Conservation (phyloP, 768 basidiomycete genomes). For the Calocera viscosa region DNA sequence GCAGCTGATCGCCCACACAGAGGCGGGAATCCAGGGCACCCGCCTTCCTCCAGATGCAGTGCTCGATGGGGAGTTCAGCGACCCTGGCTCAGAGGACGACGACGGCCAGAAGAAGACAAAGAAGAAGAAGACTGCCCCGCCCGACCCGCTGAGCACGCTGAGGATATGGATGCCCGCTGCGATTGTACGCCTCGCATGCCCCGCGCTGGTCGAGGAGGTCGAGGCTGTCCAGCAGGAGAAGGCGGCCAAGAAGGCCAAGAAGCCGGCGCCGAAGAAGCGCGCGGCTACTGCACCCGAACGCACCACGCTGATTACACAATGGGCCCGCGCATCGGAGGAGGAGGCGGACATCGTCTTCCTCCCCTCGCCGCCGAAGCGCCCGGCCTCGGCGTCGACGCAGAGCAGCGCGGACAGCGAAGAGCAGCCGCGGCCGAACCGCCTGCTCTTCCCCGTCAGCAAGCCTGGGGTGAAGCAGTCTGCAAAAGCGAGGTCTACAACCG, state of each 20-base stretch:
- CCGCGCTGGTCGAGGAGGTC: slow-evolving; percentile 49
- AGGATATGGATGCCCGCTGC: slow-evolving; percentile 75
- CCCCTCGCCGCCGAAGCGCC: not conserved
- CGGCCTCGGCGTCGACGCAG: not conserved
- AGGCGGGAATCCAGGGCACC: slow-evolving; percentile 52
- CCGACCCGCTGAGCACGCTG: slow-evolving; percentile 44
- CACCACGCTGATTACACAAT: not conserved
- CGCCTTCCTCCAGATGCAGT: slow-evolving; percentile 34
- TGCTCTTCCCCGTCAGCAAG: not conserved
- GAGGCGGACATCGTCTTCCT: not conserved
- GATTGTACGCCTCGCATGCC: slow-evolving; percentile 57
- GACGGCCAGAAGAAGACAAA: too few relatives aligned
- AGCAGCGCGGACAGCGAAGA: not conserved
- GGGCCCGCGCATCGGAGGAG: not conserved
- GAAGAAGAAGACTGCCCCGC: slow-evolving; percentile 32
- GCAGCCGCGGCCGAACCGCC: not conserved
- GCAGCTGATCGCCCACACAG: slow-evolving; percentile 50
- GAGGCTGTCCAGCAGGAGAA: slow-evolving; percentile 41
- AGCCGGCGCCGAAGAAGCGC: slow-evolving; percentile 20
- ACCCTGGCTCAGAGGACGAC: slow-evolving; percentile 38
- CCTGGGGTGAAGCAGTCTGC: not conserved
- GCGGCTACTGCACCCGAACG: not conserved
- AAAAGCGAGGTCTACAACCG: not conserved
- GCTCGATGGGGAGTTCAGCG: slow-evolving; percentile 41
- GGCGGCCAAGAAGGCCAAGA: slow-evolving; percentile 34